Evolutionary conservation across 495 filamentous ascomycete species (phyloP).

Genomic region (Emericellopsis terricola): DNA sequence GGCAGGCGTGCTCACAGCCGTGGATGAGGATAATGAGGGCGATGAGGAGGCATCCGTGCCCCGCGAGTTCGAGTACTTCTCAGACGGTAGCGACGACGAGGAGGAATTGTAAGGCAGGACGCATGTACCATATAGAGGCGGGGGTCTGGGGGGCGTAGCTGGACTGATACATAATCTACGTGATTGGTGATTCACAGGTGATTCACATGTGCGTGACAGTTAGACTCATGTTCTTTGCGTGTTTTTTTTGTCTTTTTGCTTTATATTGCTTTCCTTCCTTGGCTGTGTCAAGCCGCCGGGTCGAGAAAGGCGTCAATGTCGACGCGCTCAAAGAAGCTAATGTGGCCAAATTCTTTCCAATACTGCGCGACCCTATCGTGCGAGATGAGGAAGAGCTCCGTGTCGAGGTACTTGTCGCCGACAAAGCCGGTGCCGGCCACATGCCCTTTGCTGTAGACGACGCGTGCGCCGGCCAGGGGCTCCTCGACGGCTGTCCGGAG

Average conservation of each 20-base stretch:
- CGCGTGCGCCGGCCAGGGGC: constrained; percentile 51
- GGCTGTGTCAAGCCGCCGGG: constrained; percentile 4
- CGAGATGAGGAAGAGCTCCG: constrained; percentile 66
- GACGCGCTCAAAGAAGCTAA: constrained; percentile 65
- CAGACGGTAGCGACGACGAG: constrained; percentile 49
- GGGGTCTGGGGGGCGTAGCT: no score
- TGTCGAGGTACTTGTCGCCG: constrained; percentile 56
- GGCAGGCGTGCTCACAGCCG: constrained; percentile 61
- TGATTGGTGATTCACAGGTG: no score
- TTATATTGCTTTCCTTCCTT: neutral
- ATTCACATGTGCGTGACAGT: no score
- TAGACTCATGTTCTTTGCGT: no score
- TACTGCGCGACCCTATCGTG: constrained; percentile 61
- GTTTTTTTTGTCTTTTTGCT: no score
- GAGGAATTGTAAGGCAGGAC: no score
- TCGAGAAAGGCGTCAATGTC: constrained; percentile 44
- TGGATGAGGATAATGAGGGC: constrained; percentile 74
- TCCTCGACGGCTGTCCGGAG: constrained; percentile 38
- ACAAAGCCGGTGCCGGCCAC: constrained; percentile 53
- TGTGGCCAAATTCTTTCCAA: constrained; percentile 63
- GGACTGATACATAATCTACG: no score
- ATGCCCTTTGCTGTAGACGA: constrained; percentile 63
- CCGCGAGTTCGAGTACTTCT: constrained; percentile 71
- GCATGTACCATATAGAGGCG: no score
- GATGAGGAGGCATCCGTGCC: constrained; percentile 68